Evolutionary conservation across 257 asterid species (phyloP).

Genomic region (Petrea volubilis): DNA sequence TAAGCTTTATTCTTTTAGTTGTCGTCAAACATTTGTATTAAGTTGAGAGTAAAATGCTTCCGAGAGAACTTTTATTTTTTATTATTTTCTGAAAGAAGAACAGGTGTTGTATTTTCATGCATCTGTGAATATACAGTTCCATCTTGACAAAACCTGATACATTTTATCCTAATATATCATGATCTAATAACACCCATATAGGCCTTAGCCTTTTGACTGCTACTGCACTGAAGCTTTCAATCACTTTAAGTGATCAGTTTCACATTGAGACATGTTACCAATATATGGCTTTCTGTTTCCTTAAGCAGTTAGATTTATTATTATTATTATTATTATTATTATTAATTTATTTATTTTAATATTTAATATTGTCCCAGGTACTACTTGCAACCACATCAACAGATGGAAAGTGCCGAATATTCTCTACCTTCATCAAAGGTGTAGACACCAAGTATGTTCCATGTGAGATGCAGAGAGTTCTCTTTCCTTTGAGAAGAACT

Average conservation of each 20-base stretch:
- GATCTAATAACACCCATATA: background rate
- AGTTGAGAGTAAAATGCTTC: background rate
- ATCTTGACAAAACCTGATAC: background rate
- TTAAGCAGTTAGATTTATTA: background rate
- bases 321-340: background rate
- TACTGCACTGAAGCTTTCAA: constrained; percentile 9
- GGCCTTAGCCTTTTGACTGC: background rate
- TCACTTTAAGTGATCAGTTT: background rate
- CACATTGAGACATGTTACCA: background rate
- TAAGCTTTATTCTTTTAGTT: constrained; percentile 14
- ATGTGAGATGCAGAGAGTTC: constrained; percentile 10
- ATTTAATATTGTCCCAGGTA: constrained; percentile 44
- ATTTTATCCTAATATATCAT: background rate
- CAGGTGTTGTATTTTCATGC: background rate
- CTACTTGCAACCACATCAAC: constrained; percentile 96
- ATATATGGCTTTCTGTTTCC: constrained; percentile 3
- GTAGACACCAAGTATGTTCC: constrained; percentile 78
- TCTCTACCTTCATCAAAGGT: constrained; percentile 97
- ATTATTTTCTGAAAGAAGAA: background rate
- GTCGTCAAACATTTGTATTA: constrained; percentile 6
- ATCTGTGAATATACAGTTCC: background rate
- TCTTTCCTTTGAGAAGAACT: constrained; percentile 15
- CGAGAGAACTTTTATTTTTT: background rate
- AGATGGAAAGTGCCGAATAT: constrained; percentile 96
- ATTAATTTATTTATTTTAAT: background rate